These are phyloP conservation scores for Moesziomyces antarcticus DNA, from an alignment of 1,284 basidiomycete genomes.

Conservation along the genomic window DNA sequence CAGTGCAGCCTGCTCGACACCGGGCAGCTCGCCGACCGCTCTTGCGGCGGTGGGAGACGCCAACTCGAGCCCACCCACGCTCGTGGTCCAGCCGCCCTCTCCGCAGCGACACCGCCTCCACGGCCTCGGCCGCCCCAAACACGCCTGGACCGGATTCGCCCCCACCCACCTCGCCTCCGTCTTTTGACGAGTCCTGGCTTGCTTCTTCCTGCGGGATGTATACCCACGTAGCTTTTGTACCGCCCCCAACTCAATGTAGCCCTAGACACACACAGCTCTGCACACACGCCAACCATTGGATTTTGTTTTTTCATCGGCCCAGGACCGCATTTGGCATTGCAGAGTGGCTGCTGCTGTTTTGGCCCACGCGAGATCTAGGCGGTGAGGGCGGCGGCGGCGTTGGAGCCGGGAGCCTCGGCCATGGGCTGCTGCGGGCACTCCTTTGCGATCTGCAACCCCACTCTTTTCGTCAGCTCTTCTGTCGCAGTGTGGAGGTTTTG, in stretches of 20 bases:
- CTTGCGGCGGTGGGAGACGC: background rate
- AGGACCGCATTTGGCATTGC: background rate
- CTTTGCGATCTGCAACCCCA: slow-evolving; percentile 23
- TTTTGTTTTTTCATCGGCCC: too few species aligned
- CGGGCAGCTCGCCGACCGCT: slow-evolving; percentile 7
- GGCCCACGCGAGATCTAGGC: slow-evolving; percentile 4
- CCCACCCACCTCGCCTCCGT: slow-evolving; percentile 24
- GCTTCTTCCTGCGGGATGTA: background rate
- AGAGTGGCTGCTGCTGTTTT: background rate
- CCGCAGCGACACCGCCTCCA: slow-evolving; percentile 18
- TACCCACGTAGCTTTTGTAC: too few species aligned
- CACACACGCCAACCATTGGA: too few species aligned
- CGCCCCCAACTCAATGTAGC: too few species aligned
- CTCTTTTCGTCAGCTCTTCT: too few species aligned
- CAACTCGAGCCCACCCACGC: slow-evolving; percentile 16
- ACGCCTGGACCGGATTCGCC: slow-evolving; percentile 3
- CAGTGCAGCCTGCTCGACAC: slow-evolving; percentile 3
- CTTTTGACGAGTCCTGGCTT: slow-evolving; percentile 12
- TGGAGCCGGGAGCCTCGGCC: slow-evolving; percentile 29
- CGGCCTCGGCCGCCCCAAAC: background rate
- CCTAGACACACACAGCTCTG: background rate
- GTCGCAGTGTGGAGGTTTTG: too few species aligned
- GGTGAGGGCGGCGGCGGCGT: slow-evolving; percentile 33
- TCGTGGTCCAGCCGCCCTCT: slow-evolving; percentile 39
- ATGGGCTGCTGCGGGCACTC: slow-evolving; percentile 32